phyloP scores from a whole-genome alignment of 371 early-diverging fungal species.

The Mucor velutinosus region DNA sequence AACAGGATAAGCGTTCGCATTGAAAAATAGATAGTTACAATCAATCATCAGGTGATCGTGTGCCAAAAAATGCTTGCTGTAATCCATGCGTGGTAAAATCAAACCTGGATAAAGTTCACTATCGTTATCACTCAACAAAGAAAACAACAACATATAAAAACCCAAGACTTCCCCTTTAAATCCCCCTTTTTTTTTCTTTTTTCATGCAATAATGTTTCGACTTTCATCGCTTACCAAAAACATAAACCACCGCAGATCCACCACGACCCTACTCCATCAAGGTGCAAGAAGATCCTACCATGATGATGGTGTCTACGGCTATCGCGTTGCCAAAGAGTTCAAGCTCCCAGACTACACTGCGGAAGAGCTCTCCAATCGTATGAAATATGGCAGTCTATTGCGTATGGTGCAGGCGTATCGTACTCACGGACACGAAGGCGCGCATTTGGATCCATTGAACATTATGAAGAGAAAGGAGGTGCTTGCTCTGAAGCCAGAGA shows the following conservation, averaged over 20 bases:
- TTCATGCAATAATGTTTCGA: constrained; percentile 13
- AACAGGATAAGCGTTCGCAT: too few species aligned
- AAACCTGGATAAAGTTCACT: background rate
- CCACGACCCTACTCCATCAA: background rate
- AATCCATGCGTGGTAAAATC: constrained; percentile 12
- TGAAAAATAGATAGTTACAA: background rate
- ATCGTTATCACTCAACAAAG: background rate
- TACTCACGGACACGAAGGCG: constrained; percentile 81
- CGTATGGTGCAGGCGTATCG: constrained; percentile 87
- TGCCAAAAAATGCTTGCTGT: background rate
- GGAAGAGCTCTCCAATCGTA: constrained; percentile 81
- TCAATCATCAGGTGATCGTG: constrained; percentile 34
- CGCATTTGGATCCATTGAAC: constrained; percentile 88
- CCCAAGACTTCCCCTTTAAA: background rate
- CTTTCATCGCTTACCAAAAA: background rate
- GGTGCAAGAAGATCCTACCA: constrained; percentile 49
- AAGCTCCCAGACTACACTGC: constrained; percentile 75
- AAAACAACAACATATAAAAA: background rate
- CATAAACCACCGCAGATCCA: background rate
- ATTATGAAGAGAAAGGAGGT: constrained; percentile 68
- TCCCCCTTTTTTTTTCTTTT: constrained; percentile 4
- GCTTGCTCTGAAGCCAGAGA: constrained; percentile 77
- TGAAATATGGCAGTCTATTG: constrained; percentile 78
- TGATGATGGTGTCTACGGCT: constrained; percentile 84
- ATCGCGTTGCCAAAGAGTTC: constrained; percentile 71